Percentiles rank a stretch among this genome's conserved stretches.
Conservation (phyloP, 2,329 filamentous ascomycete genomes). For the Paraphaeosphaeria sporulosa region DNA sequence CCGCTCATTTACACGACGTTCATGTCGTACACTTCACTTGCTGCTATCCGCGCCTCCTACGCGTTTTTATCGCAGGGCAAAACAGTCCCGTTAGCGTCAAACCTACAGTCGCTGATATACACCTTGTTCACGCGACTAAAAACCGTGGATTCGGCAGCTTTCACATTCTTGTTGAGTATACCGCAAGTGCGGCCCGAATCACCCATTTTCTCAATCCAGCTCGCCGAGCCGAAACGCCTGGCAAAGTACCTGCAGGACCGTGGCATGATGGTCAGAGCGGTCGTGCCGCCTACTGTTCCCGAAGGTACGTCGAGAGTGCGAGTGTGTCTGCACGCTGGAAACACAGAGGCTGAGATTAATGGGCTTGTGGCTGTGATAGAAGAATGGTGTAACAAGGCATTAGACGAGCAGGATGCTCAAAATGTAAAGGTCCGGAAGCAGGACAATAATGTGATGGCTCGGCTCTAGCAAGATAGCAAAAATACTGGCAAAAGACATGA, state of each 20-base stretch:
- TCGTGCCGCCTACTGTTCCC: conserved; percentile 53
- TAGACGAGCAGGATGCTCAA: conserved; percentile 3
- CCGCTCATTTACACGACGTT: conserved; percentile 54
- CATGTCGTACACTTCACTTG: conserved; percentile 52
- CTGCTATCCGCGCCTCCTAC: conserved; percentile 49
- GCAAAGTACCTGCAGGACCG: conserved; percentile 36
- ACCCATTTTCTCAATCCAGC: conserved; percentile 45
- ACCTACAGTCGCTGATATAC: conserved; percentile 34
- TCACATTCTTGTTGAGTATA: conserved; percentile 26
- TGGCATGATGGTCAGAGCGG: conserved; percentile 46
- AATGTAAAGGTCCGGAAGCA: background rate
- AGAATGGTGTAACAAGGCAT: conserved; percentile 34
- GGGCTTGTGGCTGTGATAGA: conserved; percentile 40
- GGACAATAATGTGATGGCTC: background rate
- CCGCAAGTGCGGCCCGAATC: conserved; percentile 36
- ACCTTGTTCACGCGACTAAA: conserved; percentile 30
- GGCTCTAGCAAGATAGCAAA: conserved; percentile 1
- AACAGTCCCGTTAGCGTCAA: conserved; percentile 29
- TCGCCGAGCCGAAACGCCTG: conserved; percentile 36
- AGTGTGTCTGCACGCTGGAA: conserved; percentile 53
- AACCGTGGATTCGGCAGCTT: conserved; percentile 18
- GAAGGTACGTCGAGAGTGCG: conserved; percentile 50
- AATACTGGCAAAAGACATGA: background rate
- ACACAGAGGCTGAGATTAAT: conserved; percentile 48
- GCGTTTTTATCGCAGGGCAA: conserved; percentile 30